Evolutionary conservation across 2,329 filamentous ascomycete genomes (phyloP).

Genomic region (Stagonosporopsis chrysanthemi): DNA sequence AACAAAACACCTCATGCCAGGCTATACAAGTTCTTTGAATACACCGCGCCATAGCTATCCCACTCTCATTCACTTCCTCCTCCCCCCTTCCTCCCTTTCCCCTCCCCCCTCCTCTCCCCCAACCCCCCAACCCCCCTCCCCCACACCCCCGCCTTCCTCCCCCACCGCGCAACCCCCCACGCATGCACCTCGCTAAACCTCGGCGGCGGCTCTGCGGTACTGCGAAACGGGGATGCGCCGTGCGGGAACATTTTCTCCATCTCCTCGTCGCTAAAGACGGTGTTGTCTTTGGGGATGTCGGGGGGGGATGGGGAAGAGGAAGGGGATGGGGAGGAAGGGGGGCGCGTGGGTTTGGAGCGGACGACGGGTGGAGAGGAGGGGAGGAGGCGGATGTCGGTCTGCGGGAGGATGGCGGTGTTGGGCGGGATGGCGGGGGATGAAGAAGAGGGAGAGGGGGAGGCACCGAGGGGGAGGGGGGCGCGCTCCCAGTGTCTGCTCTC

Average conservation of each 20-base stretch:
- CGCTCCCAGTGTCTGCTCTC: slow-evolving; percentile 73
- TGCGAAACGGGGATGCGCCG: slow-evolving; percentile 57
- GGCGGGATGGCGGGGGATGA: not conserved
- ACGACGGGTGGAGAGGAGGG: not conserved
- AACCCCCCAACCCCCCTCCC: slow-evolving; percentile 59
- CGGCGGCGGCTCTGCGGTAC: slow-evolving; percentile 55
- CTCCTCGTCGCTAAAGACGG: slow-evolving; percentile 17
- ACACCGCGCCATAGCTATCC: no score
- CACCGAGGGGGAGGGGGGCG: not conserved
- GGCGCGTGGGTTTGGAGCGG: not conserved
- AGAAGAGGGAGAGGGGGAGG: slow-evolving; percentile 7
- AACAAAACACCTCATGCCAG: no score
- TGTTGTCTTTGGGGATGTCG: slow-evolving; percentile 8
- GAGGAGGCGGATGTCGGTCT: not conserved
- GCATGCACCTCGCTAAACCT: slow-evolving; percentile 62
- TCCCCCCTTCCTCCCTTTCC: no score
- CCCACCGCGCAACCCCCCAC: slow-evolving; percentile 63
- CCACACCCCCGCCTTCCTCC: slow-evolving; percentile 61
- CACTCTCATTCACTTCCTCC: no score
- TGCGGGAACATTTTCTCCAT: slow-evolving; percentile 51
- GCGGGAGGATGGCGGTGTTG: slow-evolving; percentile 7
- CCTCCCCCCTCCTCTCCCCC: slow-evolving; percentile 41
- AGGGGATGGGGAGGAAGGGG: not conserved
- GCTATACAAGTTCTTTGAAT: no score
- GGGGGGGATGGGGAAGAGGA: not conserved